Base-by-base conservation (phyloP, 2,329 filamentous ascomycete genomes). In the Lecanosticta acicola region DNA sequence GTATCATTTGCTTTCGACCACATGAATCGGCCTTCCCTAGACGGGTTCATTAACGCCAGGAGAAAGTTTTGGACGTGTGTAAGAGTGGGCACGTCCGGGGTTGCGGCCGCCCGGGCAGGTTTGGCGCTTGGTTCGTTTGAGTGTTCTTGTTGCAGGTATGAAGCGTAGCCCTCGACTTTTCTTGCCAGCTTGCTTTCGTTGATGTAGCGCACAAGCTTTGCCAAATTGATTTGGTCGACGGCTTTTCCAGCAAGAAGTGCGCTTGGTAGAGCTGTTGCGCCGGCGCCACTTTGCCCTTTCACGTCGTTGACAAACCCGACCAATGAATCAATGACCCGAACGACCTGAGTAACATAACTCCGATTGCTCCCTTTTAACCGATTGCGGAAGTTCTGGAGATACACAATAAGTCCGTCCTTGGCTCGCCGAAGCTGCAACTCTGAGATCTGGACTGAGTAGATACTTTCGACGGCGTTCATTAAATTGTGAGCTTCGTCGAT, bases 401-500 rank as follows among this genome's bases (percentile, higher is more conserved):
- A 98, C 0, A 82, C 73, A 0, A 83, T 84, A 1, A 98, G 73
- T 68, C 94, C 89, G 39, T 76, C 75, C 43, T 87, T 78, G 2
- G 85, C 87, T 48, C 78, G 76, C 40, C 79, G 79, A 14, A 97
- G 71, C 51, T 96, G 89, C 19, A 71, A 71, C 3, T 94, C 71
- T 2, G 79, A 80, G 16, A 97, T 76, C 29, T 85, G 80, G 0
- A 87, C 80, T 0, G 90, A 90, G 63, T 96, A 83, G 26, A 95
- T 93, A 37, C 83, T 84, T 13, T 87, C 80, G 37, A 98, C 87
- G 0, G 91, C 89, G 64, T 96, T 90, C 84, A 96, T 95, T 42
- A 98, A 79, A 61, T 98, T 98, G 64, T 98, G 93, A 0, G 93
- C 93, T 71, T 98, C 93, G 57, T 98, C 93, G 39, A 98, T 87